Conservation (phyloP, 1,284 basidiomycete genomes). For the Inonotus hispidus region DNA sequence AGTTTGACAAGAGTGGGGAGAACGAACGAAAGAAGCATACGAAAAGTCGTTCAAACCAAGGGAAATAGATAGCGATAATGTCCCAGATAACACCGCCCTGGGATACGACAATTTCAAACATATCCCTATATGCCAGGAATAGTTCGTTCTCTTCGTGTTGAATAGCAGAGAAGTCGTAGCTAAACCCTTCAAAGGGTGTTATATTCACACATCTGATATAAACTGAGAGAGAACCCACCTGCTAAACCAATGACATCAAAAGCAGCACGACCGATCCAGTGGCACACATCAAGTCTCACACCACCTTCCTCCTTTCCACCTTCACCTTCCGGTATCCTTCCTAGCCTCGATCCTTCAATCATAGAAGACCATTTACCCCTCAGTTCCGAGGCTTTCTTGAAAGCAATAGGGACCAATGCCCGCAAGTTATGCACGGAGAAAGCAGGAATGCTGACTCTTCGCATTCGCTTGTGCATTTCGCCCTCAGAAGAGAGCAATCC, state of each 20-base stretch:
- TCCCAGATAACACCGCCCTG: conserved; percentile 44
- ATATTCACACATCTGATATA: background rate
- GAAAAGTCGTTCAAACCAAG: conserved; percentile 48
- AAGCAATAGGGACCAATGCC: conserved; percentile 63
- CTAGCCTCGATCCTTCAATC: conserved; percentile 22
- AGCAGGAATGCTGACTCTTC: conserved; percentile 68
- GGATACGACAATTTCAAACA: conserved; percentile 69
- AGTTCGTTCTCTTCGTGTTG: conserved; percentile 70
- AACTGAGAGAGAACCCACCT: conserved; percentile 36
- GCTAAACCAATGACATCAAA: conserved; percentile 79
- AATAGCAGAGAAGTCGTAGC: conserved; percentile 74
- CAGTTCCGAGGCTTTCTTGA: conserved; percentile 59
- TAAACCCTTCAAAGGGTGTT: conserved; percentile 49
- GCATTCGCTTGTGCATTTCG: conserved; percentile 64
- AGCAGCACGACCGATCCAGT: conserved; percentile 70
- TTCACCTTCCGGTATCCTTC: background rate
- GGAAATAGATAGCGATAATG: conserved; percentile 55
- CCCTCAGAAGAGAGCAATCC: conserved; percentile 75
- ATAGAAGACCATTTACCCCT: conserved; percentile 53
- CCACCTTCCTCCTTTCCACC: conserved; percentile 24
- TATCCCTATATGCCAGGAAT: conserved; percentile 71
- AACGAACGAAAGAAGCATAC: conserved; percentile 37
- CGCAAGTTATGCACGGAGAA: conserved; percentile 73
- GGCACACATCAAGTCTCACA: conserved; percentile 54
- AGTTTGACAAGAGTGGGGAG: conserved; percentile 7